Evolutionary conservation across 2,329 filamentous ascomycete genomes (phyloP).

Genomic region (Pseudogymnoascus sp.): DNA sequence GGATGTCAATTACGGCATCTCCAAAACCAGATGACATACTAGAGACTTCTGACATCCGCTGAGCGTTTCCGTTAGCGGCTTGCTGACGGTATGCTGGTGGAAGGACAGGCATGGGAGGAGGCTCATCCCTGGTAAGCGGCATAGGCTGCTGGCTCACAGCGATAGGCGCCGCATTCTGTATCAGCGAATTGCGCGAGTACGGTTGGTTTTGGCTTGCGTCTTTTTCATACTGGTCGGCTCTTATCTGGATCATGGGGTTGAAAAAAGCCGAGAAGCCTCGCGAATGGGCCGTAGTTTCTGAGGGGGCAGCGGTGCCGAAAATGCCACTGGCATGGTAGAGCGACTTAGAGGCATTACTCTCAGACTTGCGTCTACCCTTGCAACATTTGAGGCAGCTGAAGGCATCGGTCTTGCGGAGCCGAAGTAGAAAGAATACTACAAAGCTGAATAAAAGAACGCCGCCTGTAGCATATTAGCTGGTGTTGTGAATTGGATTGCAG

Average conservation of each 20-base stretch:
- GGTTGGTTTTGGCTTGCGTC: background rate
- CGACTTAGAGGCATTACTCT: background rate
- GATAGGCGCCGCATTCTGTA: background rate
- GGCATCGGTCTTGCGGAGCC: background rate
- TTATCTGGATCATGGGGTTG: conserved; percentile 1
- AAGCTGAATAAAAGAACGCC: background rate
- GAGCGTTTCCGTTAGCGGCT: background rate
- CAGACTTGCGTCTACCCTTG: background rate
- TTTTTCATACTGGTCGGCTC: background rate
- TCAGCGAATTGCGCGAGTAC: background rate
- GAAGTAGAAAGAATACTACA: background rate
- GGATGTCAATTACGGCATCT: conserved; percentile 50
- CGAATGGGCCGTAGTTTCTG: background rate
- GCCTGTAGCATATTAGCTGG: background rate
- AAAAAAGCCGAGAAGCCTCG: conserved; percentile 6
- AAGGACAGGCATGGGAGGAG: conserved; percentile 27
- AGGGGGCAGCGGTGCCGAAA: background rate
- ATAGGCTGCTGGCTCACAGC: background rate
- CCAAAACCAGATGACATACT: conserved; percentile 59
- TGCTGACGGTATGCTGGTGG: background rate
- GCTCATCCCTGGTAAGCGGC: background rate
- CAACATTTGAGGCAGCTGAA: background rate
- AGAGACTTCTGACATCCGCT: conserved; percentile 36
- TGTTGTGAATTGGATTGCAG: background rate
- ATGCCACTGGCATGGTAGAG: background rate